Conservation (phyloP, 805 yeast genomes). For the Saccharomycopsis sp. region DNA sequence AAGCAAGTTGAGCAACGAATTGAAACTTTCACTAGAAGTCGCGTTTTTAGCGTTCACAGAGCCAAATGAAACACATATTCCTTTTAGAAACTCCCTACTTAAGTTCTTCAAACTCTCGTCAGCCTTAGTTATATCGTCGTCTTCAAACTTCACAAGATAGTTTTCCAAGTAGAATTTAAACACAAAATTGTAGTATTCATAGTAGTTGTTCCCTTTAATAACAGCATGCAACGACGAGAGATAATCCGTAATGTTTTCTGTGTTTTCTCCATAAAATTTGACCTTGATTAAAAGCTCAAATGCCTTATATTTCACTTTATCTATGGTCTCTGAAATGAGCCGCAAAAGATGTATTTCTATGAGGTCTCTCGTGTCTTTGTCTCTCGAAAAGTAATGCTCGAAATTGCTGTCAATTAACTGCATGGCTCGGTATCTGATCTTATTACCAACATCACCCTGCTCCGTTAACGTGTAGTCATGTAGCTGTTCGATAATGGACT, state of each 20-base stretch:
- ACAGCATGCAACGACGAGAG: constrained; percentile 2
- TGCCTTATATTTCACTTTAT: constrained; percentile 42
- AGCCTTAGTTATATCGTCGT: background rate
- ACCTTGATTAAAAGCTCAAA: constrained; percentile 32
- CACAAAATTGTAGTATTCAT: constrained; percentile 13
- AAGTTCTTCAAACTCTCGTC: constrained; percentile 10
- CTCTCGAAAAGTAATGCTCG: constrained; percentile 11
- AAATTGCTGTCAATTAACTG: constrained; percentile 31
- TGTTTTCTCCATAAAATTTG: constrained; percentile 6
- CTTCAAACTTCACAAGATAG: constrained; percentile 29
- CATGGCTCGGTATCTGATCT: constrained; percentile 51
- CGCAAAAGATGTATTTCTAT: constrained; percentile 40
- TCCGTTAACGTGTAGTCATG: constrained; percentile 74
- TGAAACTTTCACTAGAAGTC: constrained; percentile 38
- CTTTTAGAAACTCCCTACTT: constrained; percentile 45
- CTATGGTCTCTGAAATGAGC: constrained; percentile 59
- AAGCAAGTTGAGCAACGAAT: constrained; percentile 31
- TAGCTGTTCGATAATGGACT: constrained; percentile 34
- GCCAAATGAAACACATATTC: constrained; percentile 49
- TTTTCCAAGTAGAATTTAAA: constrained; percentile 19
- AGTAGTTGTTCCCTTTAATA: constrained; percentile 6
- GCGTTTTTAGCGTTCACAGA: constrained; percentile 45
- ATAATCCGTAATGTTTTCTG: background rate
- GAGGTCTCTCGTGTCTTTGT: constrained; percentile 4
- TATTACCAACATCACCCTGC: constrained; percentile 90